Conservation (phyloP, 2,329 filamentous ascomycete species). For the Cercospora sp. region DNA sequence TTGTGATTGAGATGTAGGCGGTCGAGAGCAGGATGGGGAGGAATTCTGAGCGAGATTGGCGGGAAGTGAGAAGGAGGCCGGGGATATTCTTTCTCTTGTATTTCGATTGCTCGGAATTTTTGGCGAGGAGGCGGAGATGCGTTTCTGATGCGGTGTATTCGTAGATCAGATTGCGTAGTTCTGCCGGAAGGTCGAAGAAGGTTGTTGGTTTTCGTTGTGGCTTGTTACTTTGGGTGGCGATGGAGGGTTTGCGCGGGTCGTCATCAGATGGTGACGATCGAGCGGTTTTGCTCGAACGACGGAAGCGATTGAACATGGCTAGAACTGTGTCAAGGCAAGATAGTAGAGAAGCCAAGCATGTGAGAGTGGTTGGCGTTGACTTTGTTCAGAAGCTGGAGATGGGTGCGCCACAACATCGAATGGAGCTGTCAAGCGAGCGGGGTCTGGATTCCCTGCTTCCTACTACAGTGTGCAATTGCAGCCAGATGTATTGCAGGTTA, state of each 20-base stretch:
- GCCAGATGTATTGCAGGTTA: not conserved
- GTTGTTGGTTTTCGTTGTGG: constrained; percentile 14
- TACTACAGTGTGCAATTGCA: not conserved
- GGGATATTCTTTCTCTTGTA: constrained; percentile 16
- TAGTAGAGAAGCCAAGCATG: not conserved
- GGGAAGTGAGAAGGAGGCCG: constrained; percentile 32
- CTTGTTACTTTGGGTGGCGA: constrained; percentile 8
- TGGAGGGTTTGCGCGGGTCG: constrained; percentile 1
- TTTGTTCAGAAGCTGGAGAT: not conserved
- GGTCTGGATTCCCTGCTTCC: not conserved
- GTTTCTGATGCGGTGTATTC: constrained; percentile 23
- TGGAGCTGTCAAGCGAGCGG: constrained; percentile 1
- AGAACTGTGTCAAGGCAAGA: not conserved
- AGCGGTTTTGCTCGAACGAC: constrained; percentile 1
- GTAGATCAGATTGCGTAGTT: constrained; percentile 38
- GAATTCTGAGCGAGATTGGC: constrained; percentile 32
- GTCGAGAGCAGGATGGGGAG: constrained; percentile 33
- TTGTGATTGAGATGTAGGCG: constrained; percentile 22
- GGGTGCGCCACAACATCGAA: not conserved
- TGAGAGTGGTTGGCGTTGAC: not conserved
- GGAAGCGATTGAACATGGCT: constrained; percentile 5
- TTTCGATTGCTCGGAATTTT: not conserved
- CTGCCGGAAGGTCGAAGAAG: constrained; percentile 37
- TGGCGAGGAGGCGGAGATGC: constrained; percentile 13
- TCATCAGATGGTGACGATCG: not conserved